These are phyloP conservation scores for Oryza glaberrima DNA, from an alignment of 176 grass and related monocot species.

Conservation along the genomic window DNA sequence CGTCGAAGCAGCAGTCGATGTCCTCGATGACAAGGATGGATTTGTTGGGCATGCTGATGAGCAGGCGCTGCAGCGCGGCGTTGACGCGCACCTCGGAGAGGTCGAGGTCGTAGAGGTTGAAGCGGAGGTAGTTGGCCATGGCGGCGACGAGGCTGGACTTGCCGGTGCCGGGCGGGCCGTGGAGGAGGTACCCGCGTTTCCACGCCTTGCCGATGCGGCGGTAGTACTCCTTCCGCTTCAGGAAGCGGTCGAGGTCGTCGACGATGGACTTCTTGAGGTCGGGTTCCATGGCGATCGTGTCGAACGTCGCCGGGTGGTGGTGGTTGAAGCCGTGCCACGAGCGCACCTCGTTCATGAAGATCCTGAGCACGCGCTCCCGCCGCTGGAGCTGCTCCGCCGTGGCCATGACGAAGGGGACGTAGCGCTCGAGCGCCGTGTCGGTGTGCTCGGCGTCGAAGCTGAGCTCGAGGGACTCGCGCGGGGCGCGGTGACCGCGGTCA, in stretches of 20 bases:
- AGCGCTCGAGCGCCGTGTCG: neutral
- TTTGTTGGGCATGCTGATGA: constrained; percentile 34
- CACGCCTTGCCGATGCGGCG: constrained; percentile 54
- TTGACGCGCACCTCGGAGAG: constrained; percentile 29
- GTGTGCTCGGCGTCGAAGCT: constrained; percentile 14
- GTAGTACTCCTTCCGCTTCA: constrained; percentile 56
- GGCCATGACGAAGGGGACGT: constrained; percentile 17
- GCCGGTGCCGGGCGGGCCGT: constrained; percentile 51
- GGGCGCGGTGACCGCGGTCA: neutral
- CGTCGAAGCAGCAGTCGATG: constrained; percentile 42
- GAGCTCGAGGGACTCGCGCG: neutral
- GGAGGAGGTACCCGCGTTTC: constrained; percentile 57
- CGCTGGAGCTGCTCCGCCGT: constrained; percentile 35
- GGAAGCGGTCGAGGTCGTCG: constrained; percentile 56
- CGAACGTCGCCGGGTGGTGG: constrained; percentile 71
- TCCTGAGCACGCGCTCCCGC: constrained; percentile 31
- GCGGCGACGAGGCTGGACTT: constrained; percentile 44
- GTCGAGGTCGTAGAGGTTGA: constrained; percentile 45
- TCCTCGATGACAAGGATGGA: constrained; percentile 41
- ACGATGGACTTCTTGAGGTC: constrained; percentile 47
- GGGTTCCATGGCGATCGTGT: constrained; percentile 67
- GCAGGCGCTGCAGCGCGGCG: neutral
- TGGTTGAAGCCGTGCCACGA: constrained; percentile 30
- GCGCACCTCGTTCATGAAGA: constrained; percentile 7
- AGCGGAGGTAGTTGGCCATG: constrained; percentile 47